These are phyloP conservation scores for Haplosporangium sp. DNA, from an alignment of 371 early-diverging fungal species.

Conservation along the genomic window DNA sequence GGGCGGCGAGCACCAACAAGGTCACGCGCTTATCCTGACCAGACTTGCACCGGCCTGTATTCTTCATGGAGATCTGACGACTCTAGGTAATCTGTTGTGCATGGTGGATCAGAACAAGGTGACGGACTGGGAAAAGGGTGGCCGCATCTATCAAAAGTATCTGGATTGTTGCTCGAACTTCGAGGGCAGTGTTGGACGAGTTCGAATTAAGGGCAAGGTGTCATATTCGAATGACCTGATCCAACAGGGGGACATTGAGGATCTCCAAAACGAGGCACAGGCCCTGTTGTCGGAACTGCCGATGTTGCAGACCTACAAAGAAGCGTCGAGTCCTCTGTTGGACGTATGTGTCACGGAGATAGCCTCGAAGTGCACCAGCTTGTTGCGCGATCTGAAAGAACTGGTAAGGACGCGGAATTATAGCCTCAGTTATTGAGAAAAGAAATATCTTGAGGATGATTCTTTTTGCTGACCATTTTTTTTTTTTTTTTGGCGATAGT, in stretches of 20 bases:
- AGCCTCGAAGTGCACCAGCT: conserved; percentile 39
- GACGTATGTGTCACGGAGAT: conserved; percentile 39
- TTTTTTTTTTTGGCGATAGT: conserved; percentile 14
- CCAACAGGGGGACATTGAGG: conserved; percentile 22
- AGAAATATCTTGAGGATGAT: background rate
- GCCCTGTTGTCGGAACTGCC: conserved; percentile 28
- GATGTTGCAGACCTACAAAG: conserved; percentile 9
- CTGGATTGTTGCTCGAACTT: conserved; percentile 49
- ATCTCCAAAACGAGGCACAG: conserved; percentile 20
- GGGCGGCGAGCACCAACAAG: conserved; percentile 51
- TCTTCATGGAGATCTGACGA: conserved; percentile 52
- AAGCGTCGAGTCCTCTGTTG: conserved; percentile 8
- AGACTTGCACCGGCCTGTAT: conserved; percentile 60
- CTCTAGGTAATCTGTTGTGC: conserved; percentile 23
- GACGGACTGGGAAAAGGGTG: conserved; percentile 46
- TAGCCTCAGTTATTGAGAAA: background rate
- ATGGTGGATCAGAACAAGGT: conserved; percentile 48
- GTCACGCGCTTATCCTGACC: conserved; percentile 58
- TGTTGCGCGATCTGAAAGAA: conserved; percentile 34
- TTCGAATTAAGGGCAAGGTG: conserved; percentile 27
- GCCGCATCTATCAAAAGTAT: conserved; percentile 42
- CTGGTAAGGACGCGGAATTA: conserved; percentile 12
- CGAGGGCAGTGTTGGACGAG: conserved; percentile 23
- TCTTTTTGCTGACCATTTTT: background rate
- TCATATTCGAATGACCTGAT: conserved; percentile 37